These are phyloP conservation scores for Coelastrella sp. DNA, from an alignment of 139 green algal species.

Conservation along the genomic window DNA sequence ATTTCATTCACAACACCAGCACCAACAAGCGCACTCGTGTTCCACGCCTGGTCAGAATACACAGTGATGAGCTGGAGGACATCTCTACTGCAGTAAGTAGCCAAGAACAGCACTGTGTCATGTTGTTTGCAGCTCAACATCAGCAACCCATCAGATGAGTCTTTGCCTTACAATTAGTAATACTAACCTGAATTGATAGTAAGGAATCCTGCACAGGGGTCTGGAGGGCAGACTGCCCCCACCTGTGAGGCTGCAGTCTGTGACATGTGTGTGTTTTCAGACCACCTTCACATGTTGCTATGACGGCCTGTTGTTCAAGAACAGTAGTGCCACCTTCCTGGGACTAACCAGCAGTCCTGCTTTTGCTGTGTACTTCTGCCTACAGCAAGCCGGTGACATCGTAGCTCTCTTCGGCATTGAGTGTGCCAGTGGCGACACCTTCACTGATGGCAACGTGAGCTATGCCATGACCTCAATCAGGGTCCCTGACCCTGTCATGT, in stretches of 20 bases:
- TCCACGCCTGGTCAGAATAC: slow-evolving; percentile 93
- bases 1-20: slow-evolving; percentile 83
- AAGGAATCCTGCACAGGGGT: no score
- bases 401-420: slow-evolving; percentile 99
- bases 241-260: no score
- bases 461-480: slow-evolving; percentile 94
- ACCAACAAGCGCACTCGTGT: slow-evolving; percentile 88
- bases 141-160: no score
- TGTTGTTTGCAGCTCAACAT: no score
- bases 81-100: slow-evolving; percentile 70
- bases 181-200: no score
- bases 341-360: no score
- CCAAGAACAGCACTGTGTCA: background rate
- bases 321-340: no score
- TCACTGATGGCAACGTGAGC: slow-evolving; percentile 84
- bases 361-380: background rate
- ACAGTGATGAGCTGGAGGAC: slow-evolving; percentile 94
- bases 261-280: no score
- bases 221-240: no score
- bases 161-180: no score
- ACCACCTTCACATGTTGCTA: no score
- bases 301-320: no score
- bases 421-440: slow-evolving; percentile 97
- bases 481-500: slow-evolving; percentile 98
- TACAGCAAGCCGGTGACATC: slow-evolving; percentile 89